A percentile compares a stretch with the other conserved stretches of the same genome.
Evolutionary conservation across 106 monocot species (phyloP).

Genomic region (Platanthera zijinensis): DNA sequence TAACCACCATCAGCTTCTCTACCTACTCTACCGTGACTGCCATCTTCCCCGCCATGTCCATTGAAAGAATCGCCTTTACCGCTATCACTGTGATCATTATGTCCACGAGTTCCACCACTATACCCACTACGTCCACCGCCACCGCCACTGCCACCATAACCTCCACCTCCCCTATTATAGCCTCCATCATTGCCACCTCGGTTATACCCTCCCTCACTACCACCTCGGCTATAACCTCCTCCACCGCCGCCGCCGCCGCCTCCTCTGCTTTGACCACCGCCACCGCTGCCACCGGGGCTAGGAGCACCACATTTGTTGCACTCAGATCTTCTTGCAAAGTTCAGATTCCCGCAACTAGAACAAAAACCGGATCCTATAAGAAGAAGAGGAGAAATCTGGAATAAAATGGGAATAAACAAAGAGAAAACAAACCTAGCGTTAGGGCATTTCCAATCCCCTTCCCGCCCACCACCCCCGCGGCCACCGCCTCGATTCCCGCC

Average conservation of each 20-base stretch:
- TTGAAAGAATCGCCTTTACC: conserved; percentile 21
- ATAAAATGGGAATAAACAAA: background rate
- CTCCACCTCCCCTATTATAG: conserved; percentile 5
- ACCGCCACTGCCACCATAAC: conserved; percentile 12
- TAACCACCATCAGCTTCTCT: conserved; percentile 36
- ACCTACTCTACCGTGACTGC: conserved; percentile 14
- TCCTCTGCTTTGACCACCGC: conserved; percentile 32
- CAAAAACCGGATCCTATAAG: conserved; percentile 1
- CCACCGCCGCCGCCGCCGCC: conserved; percentile 19
- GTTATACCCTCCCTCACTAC: conserved; percentile 23
- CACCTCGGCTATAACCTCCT: conserved; percentile 14
- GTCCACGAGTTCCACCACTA: conserved; percentile 19
- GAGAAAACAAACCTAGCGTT: conserved; percentile 44
- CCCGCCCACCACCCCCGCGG: conserved; percentile 54
- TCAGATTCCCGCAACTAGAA: conserved; percentile 84
- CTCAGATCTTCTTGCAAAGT: conserved; percentile 90
- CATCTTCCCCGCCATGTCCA: conserved; percentile 1
- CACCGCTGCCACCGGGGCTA: conserved; percentile 38
- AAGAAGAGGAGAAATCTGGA: background rate
- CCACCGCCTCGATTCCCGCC: conserved; percentile 42
- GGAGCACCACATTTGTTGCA: conserved; percentile 93
- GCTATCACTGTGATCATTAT: conserved; percentile 12
- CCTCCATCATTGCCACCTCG: conserved; percentile 15
- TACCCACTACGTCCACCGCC: conserved; percentile 26
- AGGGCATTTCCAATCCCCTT: conserved; percentile 96